These are phyloP conservation scores for Arachis hypogaea DNA, from an alignment of 306 rosid species.

Conservation along the genomic window DNA sequence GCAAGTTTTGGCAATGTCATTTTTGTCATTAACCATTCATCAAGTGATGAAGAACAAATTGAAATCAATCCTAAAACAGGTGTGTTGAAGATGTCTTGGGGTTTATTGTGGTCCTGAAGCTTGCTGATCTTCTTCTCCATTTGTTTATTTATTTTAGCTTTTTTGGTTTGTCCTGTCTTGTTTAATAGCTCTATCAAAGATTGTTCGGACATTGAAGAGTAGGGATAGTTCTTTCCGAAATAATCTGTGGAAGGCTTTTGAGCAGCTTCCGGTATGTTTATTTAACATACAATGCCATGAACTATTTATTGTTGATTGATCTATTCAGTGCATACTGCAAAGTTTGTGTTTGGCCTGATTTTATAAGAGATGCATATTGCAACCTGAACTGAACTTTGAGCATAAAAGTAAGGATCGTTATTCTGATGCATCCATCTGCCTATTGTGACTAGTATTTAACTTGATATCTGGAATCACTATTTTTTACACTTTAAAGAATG, in stretches of 20 bases:
- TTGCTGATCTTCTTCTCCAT: slow-evolving; percentile 22
- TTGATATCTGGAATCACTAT: neutral
- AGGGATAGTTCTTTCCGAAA: slow-evolving; percentile 68
- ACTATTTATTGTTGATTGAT: slow-evolving; percentile 14
- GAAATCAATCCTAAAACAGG: slow-evolving; percentile 51
- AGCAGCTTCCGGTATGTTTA: slow-evolving; percentile 58
- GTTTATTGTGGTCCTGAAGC: slow-evolving; percentile 26
- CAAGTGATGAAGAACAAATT: slow-evolving; percentile 35
- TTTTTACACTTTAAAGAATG: neutral
- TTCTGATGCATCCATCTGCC: neutral
- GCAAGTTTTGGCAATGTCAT: slow-evolving; percentile 51
- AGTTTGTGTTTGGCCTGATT: slow-evolving; percentile 15
- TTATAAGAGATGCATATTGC: neutral
- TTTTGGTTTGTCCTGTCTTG: slow-evolving; percentile 40
- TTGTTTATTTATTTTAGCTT: neutral
- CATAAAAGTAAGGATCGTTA: neutral
- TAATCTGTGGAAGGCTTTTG: slow-evolving; percentile 60
- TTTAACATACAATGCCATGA: slow-evolving; percentile 8
- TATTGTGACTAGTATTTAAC: slow-evolving; percentile 2
- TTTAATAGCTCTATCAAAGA: slow-evolving; percentile 56
- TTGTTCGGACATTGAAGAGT: slow-evolving; percentile 59
- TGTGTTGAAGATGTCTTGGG: slow-evolving; percentile 35
- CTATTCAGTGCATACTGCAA: neutral
- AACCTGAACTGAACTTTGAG: slow-evolving; percentile 3
- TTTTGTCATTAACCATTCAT: slow-evolving; percentile 45